These are phyloP conservation scores for Lachancea lanzarotensis DNA, from an alignment of 805 yeast species.

Conservation along the genomic window DNA sequence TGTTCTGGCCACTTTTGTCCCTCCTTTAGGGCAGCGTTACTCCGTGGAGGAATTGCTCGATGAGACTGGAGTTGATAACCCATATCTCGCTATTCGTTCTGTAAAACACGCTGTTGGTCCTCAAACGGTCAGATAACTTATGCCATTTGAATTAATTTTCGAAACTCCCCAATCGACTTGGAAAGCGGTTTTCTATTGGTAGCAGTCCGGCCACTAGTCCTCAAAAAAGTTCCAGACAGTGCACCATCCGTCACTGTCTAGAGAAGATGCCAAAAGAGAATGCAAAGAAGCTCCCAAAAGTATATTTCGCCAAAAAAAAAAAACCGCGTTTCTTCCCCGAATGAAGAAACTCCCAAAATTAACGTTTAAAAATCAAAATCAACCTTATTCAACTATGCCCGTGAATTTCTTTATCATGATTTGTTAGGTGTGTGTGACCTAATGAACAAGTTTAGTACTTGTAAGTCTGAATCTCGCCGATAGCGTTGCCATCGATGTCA, in stretches of 20 bases:
- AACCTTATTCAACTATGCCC: constrained; percentile 5
- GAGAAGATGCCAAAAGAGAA: background rate
- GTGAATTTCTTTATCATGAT: background rate
- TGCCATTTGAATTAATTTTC: constrained; percentile 11
- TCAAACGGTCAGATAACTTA: constrained; percentile 21
- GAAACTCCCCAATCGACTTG: background rate
- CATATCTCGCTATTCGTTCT: too few species aligned
- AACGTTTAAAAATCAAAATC: constrained; percentile 4
- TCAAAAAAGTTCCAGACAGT: too few species aligned
- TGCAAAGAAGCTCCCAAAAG: background rate
- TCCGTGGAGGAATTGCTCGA: too few species aligned
- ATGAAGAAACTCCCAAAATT: background rate
- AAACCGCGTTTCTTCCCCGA: background rate
- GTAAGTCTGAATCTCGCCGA: constrained; percentile 30
- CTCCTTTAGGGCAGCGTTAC: constrained; percentile 27
- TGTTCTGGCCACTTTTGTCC: constrained; percentile 29
- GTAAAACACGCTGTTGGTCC: constrained; percentile 20
- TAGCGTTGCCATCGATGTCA: constrained; percentile 29
- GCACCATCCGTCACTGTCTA: too few species aligned
- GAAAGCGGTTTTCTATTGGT: background rate
- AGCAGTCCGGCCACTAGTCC: background rate
- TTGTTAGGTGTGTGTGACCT: background rate
- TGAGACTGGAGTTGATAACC: too few species aligned
- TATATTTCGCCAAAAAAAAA: background rate
- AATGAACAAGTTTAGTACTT: constrained; percentile 20